Percentiles rank a stretch among this genome's conserved stretches.
Evolutionary conservation across 2,329 filamentous ascomycete genomes (phyloP).

Genomic region (Tolypocladium paradoxum): DNA sequence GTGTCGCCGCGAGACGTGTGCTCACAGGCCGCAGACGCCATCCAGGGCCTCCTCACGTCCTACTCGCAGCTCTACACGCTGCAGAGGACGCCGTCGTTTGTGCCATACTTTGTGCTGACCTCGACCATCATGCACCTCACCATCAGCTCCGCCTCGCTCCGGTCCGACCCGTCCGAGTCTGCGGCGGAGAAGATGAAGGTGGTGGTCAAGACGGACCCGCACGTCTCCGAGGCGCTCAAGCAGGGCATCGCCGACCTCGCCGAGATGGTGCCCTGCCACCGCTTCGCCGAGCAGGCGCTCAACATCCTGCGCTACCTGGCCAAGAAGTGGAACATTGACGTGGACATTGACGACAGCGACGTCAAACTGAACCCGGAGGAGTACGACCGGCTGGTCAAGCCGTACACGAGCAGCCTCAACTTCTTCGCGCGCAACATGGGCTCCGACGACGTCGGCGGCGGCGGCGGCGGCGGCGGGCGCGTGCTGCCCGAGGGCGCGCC

Average conservation of each 20-base stretch:
- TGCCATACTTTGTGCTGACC: slow-evolving; percentile 51
- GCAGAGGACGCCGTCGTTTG: slow-evolving; percentile 47
- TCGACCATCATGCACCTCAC: slow-evolving; percentile 51
- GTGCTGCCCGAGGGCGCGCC: slow-evolving; percentile 7
- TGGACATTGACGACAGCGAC: slow-evolving; percentile 25
- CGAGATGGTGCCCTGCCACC: slow-evolving; percentile 51
- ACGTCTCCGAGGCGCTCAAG: slow-evolving; percentile 33
- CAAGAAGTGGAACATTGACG: slow-evolving; percentile 47
- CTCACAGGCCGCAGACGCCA: slow-evolving; percentile 48
- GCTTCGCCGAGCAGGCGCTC: slow-evolving; percentile 49
- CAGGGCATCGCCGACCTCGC: slow-evolving; percentile 47
- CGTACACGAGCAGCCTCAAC: slow-evolving; percentile 42
- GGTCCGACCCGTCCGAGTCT: slow-evolving; percentile 3
- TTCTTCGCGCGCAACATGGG: slow-evolving; percentile 43
- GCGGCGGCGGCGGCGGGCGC: slow-evolving; percentile 25
- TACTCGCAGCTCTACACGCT: slow-evolving; percentile 50
- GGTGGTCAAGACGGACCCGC: slow-evolving; percentile 23
- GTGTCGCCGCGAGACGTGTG: slow-evolving; percentile 57
- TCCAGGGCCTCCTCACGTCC: slow-evolving; percentile 43
- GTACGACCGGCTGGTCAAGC: slow-evolving; percentile 31
- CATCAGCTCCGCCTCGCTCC: slow-evolving; percentile 29
- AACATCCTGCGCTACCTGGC: slow-evolving; percentile 49
- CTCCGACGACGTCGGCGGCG: slow-evolving; percentile 35
- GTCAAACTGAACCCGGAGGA: slow-evolving; percentile 21
- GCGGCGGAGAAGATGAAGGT: slow-evolving; percentile 18